Conservation (phyloP, 2,329 filamentous ascomycete species). For the Cladophialophora exuberans region DNA sequence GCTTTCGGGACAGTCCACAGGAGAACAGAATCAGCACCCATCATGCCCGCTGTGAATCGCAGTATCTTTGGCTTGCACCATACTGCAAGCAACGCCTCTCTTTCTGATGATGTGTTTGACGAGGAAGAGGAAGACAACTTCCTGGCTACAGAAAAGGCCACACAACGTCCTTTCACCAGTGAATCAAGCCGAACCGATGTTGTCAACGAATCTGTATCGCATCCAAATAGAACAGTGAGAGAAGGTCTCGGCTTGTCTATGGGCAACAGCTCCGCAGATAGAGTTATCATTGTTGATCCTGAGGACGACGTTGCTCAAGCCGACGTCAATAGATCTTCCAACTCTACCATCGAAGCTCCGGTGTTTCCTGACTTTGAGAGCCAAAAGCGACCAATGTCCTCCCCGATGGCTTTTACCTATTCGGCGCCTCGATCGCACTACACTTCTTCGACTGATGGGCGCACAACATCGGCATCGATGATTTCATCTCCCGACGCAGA, state of each 20-base stretch:
- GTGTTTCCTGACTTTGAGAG: slow-evolving; percentile 27
- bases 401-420: slow-evolving; percentile 44
- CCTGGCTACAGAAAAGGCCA: slow-evolving; percentile 38
- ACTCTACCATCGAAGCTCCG: slow-evolving; percentile 33
- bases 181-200: not conserved
- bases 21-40: slow-evolving; percentile 53
- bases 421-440: slow-evolving; percentile 46
- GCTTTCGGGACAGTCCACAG: slow-evolving; percentile 42
- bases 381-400: slow-evolving; percentile 47
- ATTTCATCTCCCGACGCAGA: slow-evolving; percentile 51
- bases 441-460: slow-evolving; percentile 40
- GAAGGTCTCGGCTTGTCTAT: slow-evolving; percentile 31
- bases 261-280: slow-evolving; percentile 18
- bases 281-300: slow-evolving; percentile 31
- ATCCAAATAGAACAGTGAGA: slow-evolving; percentile 26
- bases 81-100: slow-evolving; percentile 42
- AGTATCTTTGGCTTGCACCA: slow-evolving; percentile 43
- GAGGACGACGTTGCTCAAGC: slow-evolving; percentile 28
- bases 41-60: slow-evolving; percentile 53
- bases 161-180: slow-evolving; percentile 15
- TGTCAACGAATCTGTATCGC: slow-evolving; percentile 10
- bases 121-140: slow-evolving; percentile 56
- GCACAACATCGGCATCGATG: slow-evolving; percentile 44
- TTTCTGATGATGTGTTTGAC: slow-evolving; percentile 53
- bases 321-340: slow-evolving; percentile 30